A percentile compares a stretch with the other conserved stretches of the same genome.
Conservation (phyloP, 768 basidiomycete genomes). For the Kwoniella sp. region DNA sequence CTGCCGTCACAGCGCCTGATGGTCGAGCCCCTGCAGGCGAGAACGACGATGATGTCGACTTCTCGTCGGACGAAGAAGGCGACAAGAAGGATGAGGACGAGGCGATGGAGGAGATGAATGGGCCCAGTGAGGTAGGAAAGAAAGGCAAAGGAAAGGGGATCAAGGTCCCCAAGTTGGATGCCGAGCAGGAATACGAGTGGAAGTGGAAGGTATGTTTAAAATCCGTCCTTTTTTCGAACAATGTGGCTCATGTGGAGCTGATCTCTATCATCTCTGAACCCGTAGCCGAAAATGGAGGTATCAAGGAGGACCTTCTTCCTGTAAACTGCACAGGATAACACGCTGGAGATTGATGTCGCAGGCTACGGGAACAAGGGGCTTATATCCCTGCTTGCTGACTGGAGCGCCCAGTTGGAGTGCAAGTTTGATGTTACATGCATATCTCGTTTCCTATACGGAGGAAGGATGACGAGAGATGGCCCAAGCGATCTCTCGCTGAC, state of each 20-base stretch:
- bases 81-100: constrained; percentile 48
- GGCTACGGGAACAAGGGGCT: too few relatives aligned
- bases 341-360: too few relatives aligned
- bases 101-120: constrained; percentile 48
- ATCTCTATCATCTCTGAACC: not conserved
- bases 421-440: too few relatives aligned
- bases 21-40: constrained; percentile 49
- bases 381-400: too few relatives aligned
- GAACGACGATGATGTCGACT: constrained; percentile 47
- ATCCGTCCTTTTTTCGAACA: not conserved
- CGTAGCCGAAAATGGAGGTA: constrained; percentile 88
- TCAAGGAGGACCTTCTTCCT: constrained; percentile 88
- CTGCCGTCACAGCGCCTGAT: constrained; percentile 65
- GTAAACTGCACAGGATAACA: constrained; percentile 54
- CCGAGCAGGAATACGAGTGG: constrained; percentile 56
- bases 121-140: constrained; percentile 40
- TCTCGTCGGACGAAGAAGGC: constrained; percentile 36
- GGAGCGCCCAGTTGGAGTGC: too few relatives aligned
- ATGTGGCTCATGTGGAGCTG: too few relatives aligned
- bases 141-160: constrained; percentile 28
- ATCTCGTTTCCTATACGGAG: too few relatives aligned
- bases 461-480: too few relatives aligned
- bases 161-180: constrained; percentile 50
- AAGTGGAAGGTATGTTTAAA: constrained; percentile 51
- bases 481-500: too few relatives aligned